Evolutionary conservation across 768 basidiomycete species (phyloP).

Genomic region (Phylloporus sp.): DNA sequence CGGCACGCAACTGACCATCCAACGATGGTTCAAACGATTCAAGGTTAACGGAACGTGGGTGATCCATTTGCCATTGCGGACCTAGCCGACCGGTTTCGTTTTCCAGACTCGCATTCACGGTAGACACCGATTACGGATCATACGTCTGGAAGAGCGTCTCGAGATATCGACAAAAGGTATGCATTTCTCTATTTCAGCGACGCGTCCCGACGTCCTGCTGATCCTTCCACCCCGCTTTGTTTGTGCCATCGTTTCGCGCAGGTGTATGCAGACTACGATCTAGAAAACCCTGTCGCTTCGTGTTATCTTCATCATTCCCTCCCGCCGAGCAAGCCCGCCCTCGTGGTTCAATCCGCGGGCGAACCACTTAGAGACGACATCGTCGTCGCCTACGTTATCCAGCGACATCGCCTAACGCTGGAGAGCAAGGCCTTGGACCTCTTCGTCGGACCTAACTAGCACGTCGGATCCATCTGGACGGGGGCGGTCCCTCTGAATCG

Average conservation of each 20-base stretch:
- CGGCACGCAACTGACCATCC: constrained; percentile 12
- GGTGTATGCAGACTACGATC: constrained; percentile 25
- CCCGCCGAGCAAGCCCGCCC: constrained; percentile 11
- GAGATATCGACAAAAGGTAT: constrained; percentile 20
- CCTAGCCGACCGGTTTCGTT: background rate
- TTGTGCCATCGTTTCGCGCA: background rate
- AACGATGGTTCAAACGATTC: constrained; percentile 26
- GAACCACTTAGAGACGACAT: constrained; percentile 30
- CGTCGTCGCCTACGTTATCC: constrained; percentile 25
- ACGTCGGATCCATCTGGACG: background rate
- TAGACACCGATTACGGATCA: constrained; percentile 21
- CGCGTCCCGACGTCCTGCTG: background rate
- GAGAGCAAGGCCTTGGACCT: constrained; percentile 25
- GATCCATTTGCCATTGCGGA: background rate
- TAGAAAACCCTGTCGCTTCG: constrained; percentile 19
- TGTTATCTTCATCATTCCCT: constrained; percentile 14
- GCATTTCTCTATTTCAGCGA: background rate
- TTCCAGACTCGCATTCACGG: constrained; percentile 15
- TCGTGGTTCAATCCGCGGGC: constrained; percentile 19
- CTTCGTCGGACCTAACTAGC: constrained; percentile 18
- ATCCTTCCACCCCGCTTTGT: background rate
- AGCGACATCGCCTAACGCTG: constrained; percentile 21
- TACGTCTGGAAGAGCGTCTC: constrained; percentile 27
- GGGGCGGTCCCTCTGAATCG: background rate
- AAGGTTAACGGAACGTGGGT: constrained; percentile 26